Conservation (phyloP, 257 asterid genomes). For the Capsicum baccatum region DNA sequence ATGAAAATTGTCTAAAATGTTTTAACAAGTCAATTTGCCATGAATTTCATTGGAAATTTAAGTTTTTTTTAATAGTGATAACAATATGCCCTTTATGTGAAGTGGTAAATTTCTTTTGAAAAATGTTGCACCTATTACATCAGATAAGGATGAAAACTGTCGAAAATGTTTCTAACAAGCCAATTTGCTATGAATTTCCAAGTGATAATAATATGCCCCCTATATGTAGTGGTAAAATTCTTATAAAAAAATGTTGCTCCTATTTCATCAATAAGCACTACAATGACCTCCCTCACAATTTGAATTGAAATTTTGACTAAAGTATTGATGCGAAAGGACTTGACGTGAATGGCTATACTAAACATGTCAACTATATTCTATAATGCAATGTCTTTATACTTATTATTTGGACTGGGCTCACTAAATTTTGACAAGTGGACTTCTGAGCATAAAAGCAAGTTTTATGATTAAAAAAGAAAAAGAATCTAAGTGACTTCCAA, state of each 20-base stretch:
- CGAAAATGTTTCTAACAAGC: too few species aligned
- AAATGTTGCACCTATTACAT: background rate
- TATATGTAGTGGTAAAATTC: background rate
- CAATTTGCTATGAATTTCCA: too few species aligned
- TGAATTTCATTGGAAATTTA: background rate
- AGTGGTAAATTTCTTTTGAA: background rate
- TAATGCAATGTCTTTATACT: background rate
- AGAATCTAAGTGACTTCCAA: conserved; percentile 38
- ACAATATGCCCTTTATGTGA: background rate
- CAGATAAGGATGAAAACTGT: too few species aligned
- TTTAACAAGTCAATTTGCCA: too few species aligned
- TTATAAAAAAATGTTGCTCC: background rate
- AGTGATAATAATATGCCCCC: background rate
- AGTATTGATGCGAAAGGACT: background rate
- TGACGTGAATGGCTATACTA: conserved; percentile 27
- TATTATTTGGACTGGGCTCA: conserved; percentile 24
- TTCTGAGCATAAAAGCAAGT: conserved; percentile 24
- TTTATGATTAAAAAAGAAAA: background rate
- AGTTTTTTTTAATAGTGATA: background rate
- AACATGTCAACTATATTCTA: conserved; percentile 21
- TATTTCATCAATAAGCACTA: background rate
- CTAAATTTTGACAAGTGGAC: conserved; percentile 9
- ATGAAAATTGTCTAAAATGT: too few species aligned
- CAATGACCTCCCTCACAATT: background rate
- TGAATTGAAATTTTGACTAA: background rate